phyloP scores from a whole-genome alignment of 352 stramenopile species.

The Pythium chondricola region DNA sequence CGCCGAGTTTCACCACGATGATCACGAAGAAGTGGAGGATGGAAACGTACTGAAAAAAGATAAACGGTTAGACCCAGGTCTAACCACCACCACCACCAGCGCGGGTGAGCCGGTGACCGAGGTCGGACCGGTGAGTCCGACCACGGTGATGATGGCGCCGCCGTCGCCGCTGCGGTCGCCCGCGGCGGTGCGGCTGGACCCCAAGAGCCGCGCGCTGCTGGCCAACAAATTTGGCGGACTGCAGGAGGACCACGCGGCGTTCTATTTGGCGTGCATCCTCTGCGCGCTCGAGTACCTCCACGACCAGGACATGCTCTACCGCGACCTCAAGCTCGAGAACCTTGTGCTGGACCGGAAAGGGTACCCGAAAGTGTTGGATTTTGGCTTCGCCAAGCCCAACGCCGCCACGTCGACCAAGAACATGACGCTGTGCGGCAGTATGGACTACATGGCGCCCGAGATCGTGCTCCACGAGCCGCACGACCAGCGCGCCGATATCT shows the following conservation, averaged over 20 bases:
- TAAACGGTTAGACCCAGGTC: not conserved
- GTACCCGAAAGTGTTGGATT: constrained; percentile 84
- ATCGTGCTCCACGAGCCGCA: constrained; percentile 55
- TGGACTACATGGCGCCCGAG: constrained; percentile 82
- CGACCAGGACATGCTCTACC: constrained; percentile 64
- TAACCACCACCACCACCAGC: not conserved
- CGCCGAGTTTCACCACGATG: constrained; percentile 30
- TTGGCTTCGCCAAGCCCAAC: constrained; percentile 68
- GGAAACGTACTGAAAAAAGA: too few relatives aligned
- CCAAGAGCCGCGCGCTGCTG: constrained; percentile 31
- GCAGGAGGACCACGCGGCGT: constrained; percentile 57
- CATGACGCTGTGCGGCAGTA: constrained; percentile 68
- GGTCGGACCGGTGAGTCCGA: constrained; percentile 1
- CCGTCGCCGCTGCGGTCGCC: constrained; percentile 13
- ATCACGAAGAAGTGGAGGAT: constrained; percentile 19
- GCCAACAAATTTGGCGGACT: constrained; percentile 39
- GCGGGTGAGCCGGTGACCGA: not conserved
- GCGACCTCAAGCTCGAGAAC: constrained; percentile 90
- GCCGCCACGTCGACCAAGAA: constrained; percentile 47
- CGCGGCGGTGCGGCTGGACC: constrained; percentile 15
- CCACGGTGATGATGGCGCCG: constrained; percentile 1
- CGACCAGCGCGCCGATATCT: constrained; percentile 70
- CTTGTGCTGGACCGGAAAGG: constrained; percentile 80
- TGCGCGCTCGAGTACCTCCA: constrained; percentile 75
- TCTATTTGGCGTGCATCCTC: constrained; percentile 90